A percentile compares a stretch with the other conserved stretches of the same genome.
Evolutionary conservation across 2,329 filamentous ascomycete genomes (phyloP).

Genomic region (Claviceps cyperi): DNA sequence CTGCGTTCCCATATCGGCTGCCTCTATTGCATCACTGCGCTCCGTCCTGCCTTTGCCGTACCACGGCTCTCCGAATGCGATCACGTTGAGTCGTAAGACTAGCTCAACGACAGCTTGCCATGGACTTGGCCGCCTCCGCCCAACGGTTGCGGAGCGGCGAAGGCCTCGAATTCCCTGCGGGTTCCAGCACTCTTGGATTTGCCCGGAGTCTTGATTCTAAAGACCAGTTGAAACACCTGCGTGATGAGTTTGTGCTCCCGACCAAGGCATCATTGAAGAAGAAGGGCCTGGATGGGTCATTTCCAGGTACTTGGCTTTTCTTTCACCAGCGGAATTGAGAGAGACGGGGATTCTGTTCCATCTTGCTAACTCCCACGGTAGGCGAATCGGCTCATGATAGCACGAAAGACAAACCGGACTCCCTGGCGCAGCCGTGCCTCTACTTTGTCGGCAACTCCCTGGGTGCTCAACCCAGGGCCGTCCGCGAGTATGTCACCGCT

Average conservation of each 20-base stretch:
- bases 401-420: slow-evolving; percentile 14
- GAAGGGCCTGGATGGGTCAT: slow-evolving; percentile 35
- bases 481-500: slow-evolving; percentile 48
- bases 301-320: slow-evolving; percentile 22
- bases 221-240: slow-evolving; percentile 45
- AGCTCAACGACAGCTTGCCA: slow-evolving; percentile 10
- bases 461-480: slow-evolving; percentile 63
- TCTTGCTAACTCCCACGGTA: not conserved
- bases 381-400: slow-evolving; percentile 6
- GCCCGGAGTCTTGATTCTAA: slow-evolving; percentile 40
- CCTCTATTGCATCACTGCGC: too few relatives aligned
- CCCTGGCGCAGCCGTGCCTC: slow-evolving; percentile 26
- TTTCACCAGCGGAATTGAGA: not conserved
- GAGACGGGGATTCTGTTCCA: not conserved
- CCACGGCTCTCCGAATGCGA: too few relatives aligned
- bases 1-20: too few relatives aligned
- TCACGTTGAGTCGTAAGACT: slow-evolving; percentile 10
- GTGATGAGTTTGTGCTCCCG: slow-evolving; percentile 64
- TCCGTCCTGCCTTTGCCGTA: too few relatives aligned
- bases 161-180: slow-evolving; percentile 29
- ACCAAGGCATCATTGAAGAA: slow-evolving; percentile 57
- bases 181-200: slow-evolving; percentile 33
- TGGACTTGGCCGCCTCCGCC: slow-evolving; percentile 25
- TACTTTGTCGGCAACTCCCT: slow-evolving; percentile 89
- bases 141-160: slow-evolving; percentile 27